phyloP scores from a whole-genome alignment of 345 rosid species.

The Ceriops decandra region DNA sequence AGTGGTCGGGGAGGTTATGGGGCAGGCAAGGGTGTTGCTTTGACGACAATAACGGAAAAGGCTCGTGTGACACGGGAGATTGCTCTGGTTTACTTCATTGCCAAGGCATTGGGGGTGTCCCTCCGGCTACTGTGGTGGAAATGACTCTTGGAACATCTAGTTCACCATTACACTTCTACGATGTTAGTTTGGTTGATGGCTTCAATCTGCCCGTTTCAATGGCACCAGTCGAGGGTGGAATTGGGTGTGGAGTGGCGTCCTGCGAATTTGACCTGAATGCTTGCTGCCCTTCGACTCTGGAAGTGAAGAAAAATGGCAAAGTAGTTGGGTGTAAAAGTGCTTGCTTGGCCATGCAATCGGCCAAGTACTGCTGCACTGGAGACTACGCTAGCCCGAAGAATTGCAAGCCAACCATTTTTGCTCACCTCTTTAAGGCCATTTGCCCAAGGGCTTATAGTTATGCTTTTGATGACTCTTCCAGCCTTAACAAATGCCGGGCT shows the following conservation, averaged over 20 bases:
- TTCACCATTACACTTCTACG: slow-evolving; percentile 89
- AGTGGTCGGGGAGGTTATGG: slow-evolving; percentile 90
- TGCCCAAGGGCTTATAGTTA: slow-evolving; percentile 92
- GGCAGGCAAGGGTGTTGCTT: slow-evolving; percentile 79
- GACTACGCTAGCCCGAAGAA: slow-evolving; percentile 56
- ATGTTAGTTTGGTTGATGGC: slow-evolving; percentile 89
- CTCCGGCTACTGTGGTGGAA: slow-evolving; percentile 84
- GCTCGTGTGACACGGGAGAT: slow-evolving; percentile 73
- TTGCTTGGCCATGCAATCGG: slow-evolving; percentile 89
- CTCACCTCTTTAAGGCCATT: slow-evolving; percentile 78
- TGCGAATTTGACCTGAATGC: slow-evolving; percentile 78
- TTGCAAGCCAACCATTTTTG: slow-evolving; percentile 82
- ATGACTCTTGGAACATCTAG: slow-evolving; percentile 71
- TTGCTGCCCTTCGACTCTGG: slow-evolving; percentile 87
- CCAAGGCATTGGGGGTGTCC: slow-evolving; percentile 58
- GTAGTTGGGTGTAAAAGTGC: slow-evolving; percentile 92
- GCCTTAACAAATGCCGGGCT: slow-evolving; percentile 86
- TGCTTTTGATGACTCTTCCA: slow-evolving; percentile 85
- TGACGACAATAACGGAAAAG: slow-evolving; percentile 49
- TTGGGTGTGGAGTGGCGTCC: slow-evolving; percentile 80
- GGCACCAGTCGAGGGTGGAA: slow-evolving; percentile 85
- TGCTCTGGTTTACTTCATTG: slow-evolving; percentile 57
- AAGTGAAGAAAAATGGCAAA: slow-evolving; percentile 54
- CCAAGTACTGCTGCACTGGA: slow-evolving; percentile 89
- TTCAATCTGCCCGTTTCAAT: slow-evolving; percentile 82